Base-by-base conservation (phyloP, 2,329 filamentous ascomycete species). In the Penicillium aurantiogriseum region DNA sequence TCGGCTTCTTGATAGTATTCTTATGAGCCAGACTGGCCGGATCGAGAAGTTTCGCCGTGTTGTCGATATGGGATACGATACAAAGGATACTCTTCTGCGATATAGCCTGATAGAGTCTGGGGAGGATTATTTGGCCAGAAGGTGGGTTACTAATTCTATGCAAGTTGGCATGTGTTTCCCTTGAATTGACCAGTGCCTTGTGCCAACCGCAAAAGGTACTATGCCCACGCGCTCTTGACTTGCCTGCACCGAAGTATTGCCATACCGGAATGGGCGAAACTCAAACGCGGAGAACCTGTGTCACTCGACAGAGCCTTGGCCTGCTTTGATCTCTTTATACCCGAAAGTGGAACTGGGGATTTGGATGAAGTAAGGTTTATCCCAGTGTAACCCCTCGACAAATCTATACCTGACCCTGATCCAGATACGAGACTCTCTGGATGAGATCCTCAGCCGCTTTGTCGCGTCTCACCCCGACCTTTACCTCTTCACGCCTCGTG, bases 321-420 rank as follows among this genome's bases (percentile, higher is more conserved):
- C 21, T 89, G 88, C 15, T 96, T 95, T 72, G 94, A 97, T 73
- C 83, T 97, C 75, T 97, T 97, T 74, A 85, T 96, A 45, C 79
- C 93, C 29, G 85, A 88, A 63, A 88, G 88, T 54, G 83, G 85
- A 19, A 80, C 82, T 31, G 86, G 88, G n/a, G 91, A 95, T 69
- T 76, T 93, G 51, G 82, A 89, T 56, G 86, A 91, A 76, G 88
- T 88, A 75, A 56, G 82, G 62, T 17, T 21, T 10, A 38, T 13
- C 19, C 10, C 13, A 38, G 17, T 17, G 2, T 9, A 13, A 15
- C 29, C n/a, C 6, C 31, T n/a, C 6, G 23, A 15, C 27, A 10
- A 11, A n/a, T 17, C 5, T 23, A 11, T 51, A 43, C 31, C 57
- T 70, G 49, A 69, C 55, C 25, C 27, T n/a, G 6, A 25, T 45